Evolutionary conservation across 1,284 basidiomycete genomes (phyloP).

Genomic region (Ganoderma lucidum): DNA sequence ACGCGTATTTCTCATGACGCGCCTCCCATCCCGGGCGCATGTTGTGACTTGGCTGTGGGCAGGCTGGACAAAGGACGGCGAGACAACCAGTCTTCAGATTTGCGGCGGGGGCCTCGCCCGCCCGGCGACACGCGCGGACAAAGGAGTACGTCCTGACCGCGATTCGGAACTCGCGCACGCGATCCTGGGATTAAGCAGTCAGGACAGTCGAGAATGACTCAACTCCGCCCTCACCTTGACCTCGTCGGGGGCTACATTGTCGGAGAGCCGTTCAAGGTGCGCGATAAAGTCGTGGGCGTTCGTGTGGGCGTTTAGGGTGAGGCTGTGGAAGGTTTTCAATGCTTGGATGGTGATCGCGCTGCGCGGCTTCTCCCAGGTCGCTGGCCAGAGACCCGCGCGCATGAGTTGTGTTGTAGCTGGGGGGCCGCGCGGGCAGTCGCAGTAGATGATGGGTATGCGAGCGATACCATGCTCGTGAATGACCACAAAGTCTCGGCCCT

Average conservation of each 20-base stretch:
- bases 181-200: slow-evolving; percentile 21
- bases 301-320: slow-evolving; percentile 20
- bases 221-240: slow-evolving; percentile 10
- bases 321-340: slow-evolving; percentile 20
- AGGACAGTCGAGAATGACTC: background rate
- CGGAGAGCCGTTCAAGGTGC: slow-evolving; percentile 14
- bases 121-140: slow-evolving; percentile 17
- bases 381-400: slow-evolving; percentile 27
- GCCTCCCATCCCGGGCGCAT: background rate
- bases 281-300: slow-evolving; percentile 22
- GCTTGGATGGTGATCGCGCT: slow-evolving; percentile 24
- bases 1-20: background rate
- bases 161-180: slow-evolving; percentile 29
- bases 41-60: background rate
- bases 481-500: background rate
- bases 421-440: background rate
- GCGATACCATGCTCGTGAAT: background rate
- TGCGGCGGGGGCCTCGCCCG: background rate
- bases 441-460: background rate
- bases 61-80: background rate
- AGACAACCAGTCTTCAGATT: background rate
- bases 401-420: slow-evolving; percentile 19
- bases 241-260: slow-evolving; percentile 12
- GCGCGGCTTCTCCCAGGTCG: slow-evolving; percentile 21
- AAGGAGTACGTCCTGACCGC: slow-evolving; percentile 17